Evolutionary conservation across 2,329 filamentous ascomycete species (phyloP).

Genomic region (Microsporum audouinii): DNA sequence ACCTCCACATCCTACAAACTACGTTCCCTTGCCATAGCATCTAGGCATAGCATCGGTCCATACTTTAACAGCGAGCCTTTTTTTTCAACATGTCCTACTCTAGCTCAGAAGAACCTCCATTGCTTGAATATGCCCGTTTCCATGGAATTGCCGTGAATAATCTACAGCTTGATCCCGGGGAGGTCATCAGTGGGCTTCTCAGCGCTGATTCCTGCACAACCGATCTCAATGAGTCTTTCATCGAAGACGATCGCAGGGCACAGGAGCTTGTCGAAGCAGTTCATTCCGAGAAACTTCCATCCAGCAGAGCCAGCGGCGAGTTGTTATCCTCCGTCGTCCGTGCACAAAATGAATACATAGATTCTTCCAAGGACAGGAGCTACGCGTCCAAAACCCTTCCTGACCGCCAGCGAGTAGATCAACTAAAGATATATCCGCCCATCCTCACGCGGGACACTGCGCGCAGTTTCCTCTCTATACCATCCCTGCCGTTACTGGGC

Average conservation of each 20-base stretch:
- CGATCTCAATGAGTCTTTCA: background rate
- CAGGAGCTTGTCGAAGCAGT: background rate
- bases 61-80: background rate
- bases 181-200: background rate
- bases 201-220: background rate
- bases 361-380: background rate
- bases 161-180: background rate
- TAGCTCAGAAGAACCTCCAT: background rate
- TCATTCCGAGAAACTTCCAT: constrained; percentile 23
- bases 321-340: constrained; percentile 23
- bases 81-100: background rate
- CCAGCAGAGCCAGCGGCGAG: constrained; percentile 22
- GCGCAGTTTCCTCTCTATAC: constrained; percentile 34
- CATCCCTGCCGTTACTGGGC: constrained; percentile 17
- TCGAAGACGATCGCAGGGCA: background rate
- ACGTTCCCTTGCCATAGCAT: too few species aligned
- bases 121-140: background rate
- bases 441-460: constrained; percentile 37
- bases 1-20: too few species aligned
- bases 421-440: constrained; percentile 30
- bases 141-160: background rate
- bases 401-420: constrained; percentile 3
- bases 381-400: background rate
- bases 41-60: too few species aligned
- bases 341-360: constrained; percentile 6